Conservation (phyloP, 1,139 yeast species). For the Magnusiomyces starmeri region DNA sequence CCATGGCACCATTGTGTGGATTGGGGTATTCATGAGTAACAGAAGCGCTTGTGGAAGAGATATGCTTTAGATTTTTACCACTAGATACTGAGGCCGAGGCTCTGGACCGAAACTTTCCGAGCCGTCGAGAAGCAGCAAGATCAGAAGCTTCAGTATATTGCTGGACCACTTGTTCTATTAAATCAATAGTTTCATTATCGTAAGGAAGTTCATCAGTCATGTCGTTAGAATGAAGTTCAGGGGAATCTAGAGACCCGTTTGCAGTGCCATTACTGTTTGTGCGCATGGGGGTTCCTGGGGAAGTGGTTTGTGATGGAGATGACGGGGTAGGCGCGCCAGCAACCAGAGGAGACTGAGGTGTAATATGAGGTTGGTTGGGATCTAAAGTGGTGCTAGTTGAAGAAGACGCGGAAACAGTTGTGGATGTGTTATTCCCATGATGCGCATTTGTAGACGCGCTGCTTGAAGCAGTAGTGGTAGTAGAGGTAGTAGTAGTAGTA, state of each 20-base stretch:
- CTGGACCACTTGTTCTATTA: conserved; percentile 12
- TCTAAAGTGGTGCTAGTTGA: too few species aligned
- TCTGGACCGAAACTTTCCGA: not conserved
- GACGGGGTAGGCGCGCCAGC: not conserved
- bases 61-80: not conserved
- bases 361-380: too few species aligned
- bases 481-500: not conserved
- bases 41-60: not conserved
- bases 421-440: too few species aligned
- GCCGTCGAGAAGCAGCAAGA: conserved; percentile 3
- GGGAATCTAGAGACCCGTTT: not conserved
- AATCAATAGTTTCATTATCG: conserved; percentile 12
- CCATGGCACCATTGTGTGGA: not conserved
- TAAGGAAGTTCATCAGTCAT: conserved; percentile 7
- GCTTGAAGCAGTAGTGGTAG: too few species aligned
- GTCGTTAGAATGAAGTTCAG: not conserved
- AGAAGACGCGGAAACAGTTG: too few species aligned
- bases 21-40: not conserved
- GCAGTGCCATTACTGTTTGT: not conserved
- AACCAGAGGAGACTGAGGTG: not conserved
- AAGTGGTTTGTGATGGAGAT: not conserved
- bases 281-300: not conserved
- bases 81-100: not conserved
- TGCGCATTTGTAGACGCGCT: too few species aligned
- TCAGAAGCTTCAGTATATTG: conserved; percentile 13